Percentiles rank a stretch among this genome's conserved stretches.
Conservation (phyloP, 345 rosid genomes). For the Pistacia atlantica region DNA sequence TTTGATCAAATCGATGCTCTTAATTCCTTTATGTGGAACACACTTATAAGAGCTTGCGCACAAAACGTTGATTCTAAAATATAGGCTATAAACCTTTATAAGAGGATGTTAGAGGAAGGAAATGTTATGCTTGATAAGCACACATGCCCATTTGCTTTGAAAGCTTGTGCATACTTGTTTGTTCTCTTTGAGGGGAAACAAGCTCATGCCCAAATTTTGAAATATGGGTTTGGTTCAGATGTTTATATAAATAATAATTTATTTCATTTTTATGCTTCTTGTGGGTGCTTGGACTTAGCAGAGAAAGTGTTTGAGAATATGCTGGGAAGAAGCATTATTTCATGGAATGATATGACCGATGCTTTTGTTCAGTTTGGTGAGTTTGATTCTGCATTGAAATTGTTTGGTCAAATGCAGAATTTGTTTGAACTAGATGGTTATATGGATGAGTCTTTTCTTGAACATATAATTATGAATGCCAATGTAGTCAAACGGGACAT, state of each 20-base stretch:
- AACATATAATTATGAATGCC: no score
- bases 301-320: slow-evolving; percentile 63
- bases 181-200: slow-evolving; percentile 68
- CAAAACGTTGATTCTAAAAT: slow-evolving; percentile 48
- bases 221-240: slow-evolving; percentile 63
- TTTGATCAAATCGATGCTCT: slow-evolving; percentile 49
- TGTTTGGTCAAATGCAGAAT: slow-evolving; percentile 53
- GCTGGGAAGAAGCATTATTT: slow-evolving; percentile 67
- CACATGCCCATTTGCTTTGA: slow-evolving; percentile 81
- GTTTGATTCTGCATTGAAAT: slow-evolving; percentile 47
- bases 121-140: slow-evolving; percentile 61
- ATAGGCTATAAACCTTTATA: slow-evolving; percentile 50
- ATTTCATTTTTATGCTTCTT: slow-evolving; percentile 72
- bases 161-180: slow-evolving; percentile 72
- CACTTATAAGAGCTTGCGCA: slow-evolving; percentile 74
- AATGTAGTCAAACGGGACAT: no score
- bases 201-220: slow-evolving; percentile 61
- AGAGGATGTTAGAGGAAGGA: slow-evolving; percentile 55
- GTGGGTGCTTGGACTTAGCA: slow-evolving; percentile 59
- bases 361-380: slow-evolving; percentile 65
- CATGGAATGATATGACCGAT: slow-evolving; percentile 77
- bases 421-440: slow-evolving; percentile 66
- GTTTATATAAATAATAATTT: slow-evolving; percentile 74
- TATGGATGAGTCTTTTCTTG: not conserved
- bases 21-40: slow-evolving; percentile 87